Percentiles rank a stretch among this genome's conserved stretches.
Evolutionary conservation across 2,329 filamentous ascomycete species (phyloP).

Genomic region (Cercospora zeina): DNA sequence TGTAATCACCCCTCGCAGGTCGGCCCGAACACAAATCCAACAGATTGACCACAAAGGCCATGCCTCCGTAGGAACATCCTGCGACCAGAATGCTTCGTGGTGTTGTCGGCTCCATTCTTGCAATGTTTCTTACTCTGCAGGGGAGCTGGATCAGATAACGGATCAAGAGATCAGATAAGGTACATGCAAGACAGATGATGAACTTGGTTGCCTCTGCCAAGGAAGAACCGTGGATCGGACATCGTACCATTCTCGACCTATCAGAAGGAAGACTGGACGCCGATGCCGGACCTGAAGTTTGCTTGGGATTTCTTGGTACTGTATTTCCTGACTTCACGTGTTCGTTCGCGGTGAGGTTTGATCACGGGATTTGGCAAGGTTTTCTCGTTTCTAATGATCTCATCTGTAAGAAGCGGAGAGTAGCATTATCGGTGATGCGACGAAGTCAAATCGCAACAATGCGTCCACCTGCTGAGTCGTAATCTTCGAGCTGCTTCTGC

Average conservation of each 20-base stretch:
- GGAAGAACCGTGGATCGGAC: background rate
- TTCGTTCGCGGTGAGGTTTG: background rate
- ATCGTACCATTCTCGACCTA: constrained; percentile 3
- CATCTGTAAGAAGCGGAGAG: background rate
- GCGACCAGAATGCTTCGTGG: constrained; percentile 23
- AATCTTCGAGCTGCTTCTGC: too few species aligned
- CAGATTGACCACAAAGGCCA: constrained; percentile 24
- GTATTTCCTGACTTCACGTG: background rate
- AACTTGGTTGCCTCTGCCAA: constrained; percentile 4
- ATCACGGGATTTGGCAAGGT: background rate
- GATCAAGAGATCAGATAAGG: constrained; percentile 15
- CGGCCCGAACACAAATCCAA: constrained; percentile 22
- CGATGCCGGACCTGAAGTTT: background rate
- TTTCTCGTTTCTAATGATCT: background rate
- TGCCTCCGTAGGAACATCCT: constrained; percentile 23
- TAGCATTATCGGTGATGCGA: background rate
- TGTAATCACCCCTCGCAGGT: constrained; percentile 17
- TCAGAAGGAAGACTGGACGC: background rate
- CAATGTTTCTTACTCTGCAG: background rate
- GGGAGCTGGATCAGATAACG: constrained; percentile 8
- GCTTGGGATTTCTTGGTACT: constrained; percentile 1
- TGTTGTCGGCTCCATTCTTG: background rate
- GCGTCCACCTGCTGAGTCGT: background rate
- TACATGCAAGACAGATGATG: constrained; percentile 12
- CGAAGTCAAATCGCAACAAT: too few species aligned